phyloP scores from a whole-genome alignment of 1,139 yeast genomes.

The Yamadazyma kanchanaburiensis region DNA sequence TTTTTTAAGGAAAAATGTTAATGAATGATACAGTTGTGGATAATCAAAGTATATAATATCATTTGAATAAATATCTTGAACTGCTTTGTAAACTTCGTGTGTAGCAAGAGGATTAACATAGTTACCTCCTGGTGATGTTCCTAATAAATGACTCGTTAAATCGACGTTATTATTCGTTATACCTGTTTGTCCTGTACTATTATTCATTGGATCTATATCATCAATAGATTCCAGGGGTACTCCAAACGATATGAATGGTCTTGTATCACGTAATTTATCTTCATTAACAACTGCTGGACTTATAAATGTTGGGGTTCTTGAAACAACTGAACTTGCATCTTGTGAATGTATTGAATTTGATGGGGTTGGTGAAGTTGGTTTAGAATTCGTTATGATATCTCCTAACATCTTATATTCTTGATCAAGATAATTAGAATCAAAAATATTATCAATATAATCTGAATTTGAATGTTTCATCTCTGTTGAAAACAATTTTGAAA shows the following conservation, averaged over 20 bases:
- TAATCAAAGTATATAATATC: slow-evolving; percentile 59
- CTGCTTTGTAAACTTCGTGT: slow-evolving; percentile 59
- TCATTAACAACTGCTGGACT: slow-evolving; percentile 9
- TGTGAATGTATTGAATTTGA: slow-evolving; percentile 3
- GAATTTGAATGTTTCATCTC: slow-evolving; percentile 14
- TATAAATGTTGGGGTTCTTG: slow-evolving; percentile 19
- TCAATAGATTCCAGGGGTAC: slow-evolving; percentile 13
- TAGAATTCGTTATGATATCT: slow-evolving; percentile 47
- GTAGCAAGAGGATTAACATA: slow-evolving; percentile 57
- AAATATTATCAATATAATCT: slow-evolving; percentile 17
- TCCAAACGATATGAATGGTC: slow-evolving; percentile 46
- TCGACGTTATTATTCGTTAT: slow-evolving; percentile 7
- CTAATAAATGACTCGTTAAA: slow-evolving; percentile 9
- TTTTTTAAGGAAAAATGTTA: slow-evolving; percentile 51
- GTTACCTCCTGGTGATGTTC: slow-evolving; percentile 9
- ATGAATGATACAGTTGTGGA: slow-evolving; percentile 63
- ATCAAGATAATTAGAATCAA: slow-evolving; percentile 42
- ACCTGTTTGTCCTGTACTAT: background rate
- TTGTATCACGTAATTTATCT: slow-evolving; percentile 25
- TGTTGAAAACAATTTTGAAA: slow-evolving; percentile 14
- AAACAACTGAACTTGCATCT: slow-evolving; percentile 6
- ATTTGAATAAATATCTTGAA: slow-evolving; percentile 61
- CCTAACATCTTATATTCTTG: slow-evolving; percentile 61
- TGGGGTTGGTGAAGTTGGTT: slow-evolving; percentile 50
- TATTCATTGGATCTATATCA: background rate